These are phyloP conservation scores for Rhynchospora tenuis DNA, from an alignment of 176 grass and related monocot genomes.

Conservation along the genomic window DNA sequence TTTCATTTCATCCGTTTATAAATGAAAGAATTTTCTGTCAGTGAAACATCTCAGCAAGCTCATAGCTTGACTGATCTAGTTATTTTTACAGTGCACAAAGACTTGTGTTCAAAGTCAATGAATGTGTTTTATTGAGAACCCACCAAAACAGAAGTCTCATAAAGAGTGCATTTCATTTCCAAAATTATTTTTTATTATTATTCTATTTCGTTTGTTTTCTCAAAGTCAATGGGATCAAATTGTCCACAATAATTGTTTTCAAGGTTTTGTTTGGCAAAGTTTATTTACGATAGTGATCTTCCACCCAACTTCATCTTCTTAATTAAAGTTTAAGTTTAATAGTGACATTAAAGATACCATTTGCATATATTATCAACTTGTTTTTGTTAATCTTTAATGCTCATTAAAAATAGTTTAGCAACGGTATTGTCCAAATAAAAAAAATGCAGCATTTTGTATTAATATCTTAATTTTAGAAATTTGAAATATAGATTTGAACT, in stretches of 20 bases:
- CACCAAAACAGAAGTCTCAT: constrained; percentile 6
- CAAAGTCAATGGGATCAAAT: background rate
- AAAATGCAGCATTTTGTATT: too few relatives aligned
- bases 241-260: background rate
- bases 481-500: too few relatives aligned
- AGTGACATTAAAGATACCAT: background rate
- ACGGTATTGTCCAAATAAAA: too few relatives aligned
- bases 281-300: background rate
- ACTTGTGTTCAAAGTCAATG: constrained; percentile 21
- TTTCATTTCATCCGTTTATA: too few relatives aligned
- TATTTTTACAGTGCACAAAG: background rate
- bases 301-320: constrained; percentile 15
- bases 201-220: background rate
- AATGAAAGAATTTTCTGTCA: too few relatives aligned
- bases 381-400: background rate
- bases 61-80: background rate
- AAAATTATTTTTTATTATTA: background rate
- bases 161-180: background rate
- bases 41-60: background rate
- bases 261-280: background rate
- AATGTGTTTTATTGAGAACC: background rate
- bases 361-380: background rate
- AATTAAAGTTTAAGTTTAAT: background rate
- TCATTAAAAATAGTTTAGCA: too few relatives aligned
- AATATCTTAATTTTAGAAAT: too few relatives aligned